Evolutionary conservation across 202 grass and related monocot species (phyloP).

Genomic region (Bolboschoenoplectus hybrid): DNA sequence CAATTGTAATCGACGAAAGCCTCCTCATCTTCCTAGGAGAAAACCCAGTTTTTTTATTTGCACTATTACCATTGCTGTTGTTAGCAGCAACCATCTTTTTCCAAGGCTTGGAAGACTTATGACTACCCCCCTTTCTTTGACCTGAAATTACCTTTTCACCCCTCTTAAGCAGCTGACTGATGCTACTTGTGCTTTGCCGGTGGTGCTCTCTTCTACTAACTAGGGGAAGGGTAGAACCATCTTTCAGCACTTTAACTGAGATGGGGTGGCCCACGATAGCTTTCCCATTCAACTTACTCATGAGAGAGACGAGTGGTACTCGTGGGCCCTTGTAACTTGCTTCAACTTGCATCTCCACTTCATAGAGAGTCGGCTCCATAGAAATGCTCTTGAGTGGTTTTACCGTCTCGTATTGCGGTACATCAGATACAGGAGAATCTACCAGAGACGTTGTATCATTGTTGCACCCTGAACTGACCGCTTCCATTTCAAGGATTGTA

Average conservation of each 20-base stretch:
- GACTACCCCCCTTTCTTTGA: slow-evolving; percentile 25
- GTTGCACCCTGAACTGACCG: neutral
- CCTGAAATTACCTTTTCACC: slow-evolving; percentile 40
- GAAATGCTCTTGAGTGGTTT: slow-evolving; percentile 60
- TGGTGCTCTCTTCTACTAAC: slow-evolving; percentile 44
- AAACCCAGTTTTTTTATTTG: slow-evolving; percentile 66
- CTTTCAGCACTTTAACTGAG: slow-evolving; percentile 66
- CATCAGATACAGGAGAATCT: slow-evolving; percentile 25
- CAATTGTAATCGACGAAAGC: slow-evolving; percentile 83
- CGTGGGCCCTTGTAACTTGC: slow-evolving; percentile 66
- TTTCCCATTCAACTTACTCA: slow-evolving; percentile 87
- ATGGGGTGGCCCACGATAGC: slow-evolving; percentile 79
- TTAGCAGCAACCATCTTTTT: slow-evolving; percentile 23
- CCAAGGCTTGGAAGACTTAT: slow-evolving; percentile 36
- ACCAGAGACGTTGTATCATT: slow-evolving; percentile 3
- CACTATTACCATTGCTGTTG: slow-evolving; percentile 25
- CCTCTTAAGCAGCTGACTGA: slow-evolving; percentile 55
- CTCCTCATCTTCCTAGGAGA: slow-evolving; percentile 91
- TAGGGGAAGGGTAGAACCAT: slow-evolving; percentile 42
- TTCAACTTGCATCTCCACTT: slow-evolving; percentile 77
- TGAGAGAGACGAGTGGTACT: slow-evolving; percentile 86
- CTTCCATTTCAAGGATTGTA: slow-evolving; percentile 32
- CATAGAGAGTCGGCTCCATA: slow-evolving; percentile 57
- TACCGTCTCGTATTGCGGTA: slow-evolving; percentile 38
- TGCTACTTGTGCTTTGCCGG: slow-evolving; percentile 47